phyloP scores from a whole-genome alignment of 2,329 filamentous ascomycete genomes.

The Fonsecaea pedrosoi region DNA sequence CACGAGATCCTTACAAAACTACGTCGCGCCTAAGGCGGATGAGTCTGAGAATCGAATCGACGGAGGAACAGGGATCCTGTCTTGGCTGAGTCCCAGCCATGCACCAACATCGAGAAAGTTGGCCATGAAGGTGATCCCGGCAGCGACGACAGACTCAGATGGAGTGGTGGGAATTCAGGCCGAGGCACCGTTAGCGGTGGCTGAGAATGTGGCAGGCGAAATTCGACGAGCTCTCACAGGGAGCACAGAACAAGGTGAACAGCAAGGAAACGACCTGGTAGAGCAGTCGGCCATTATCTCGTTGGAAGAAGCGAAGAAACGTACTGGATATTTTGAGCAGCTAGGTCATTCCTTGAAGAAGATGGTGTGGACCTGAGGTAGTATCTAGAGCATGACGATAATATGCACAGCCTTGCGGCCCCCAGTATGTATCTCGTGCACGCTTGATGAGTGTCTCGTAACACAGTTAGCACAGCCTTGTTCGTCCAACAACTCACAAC shows the following conservation, averaged over 20 bases:
- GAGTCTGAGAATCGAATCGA: constrained; percentile 33
- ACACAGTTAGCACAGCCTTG: background rate
- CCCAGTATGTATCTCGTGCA: background rate
- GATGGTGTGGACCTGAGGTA: constrained; percentile 75
- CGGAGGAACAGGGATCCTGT: constrained; percentile 51
- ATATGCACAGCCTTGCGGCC: background rate
- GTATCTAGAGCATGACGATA: background rate
- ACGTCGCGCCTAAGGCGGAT: constrained; percentile 55
- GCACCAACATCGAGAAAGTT: constrained; percentile 46
- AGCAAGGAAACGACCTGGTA: constrained; percentile 47
- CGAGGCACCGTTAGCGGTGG: constrained; percentile 52
- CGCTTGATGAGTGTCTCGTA: background rate
- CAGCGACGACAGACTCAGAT: constrained; percentile 23
- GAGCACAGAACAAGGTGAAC: constrained; percentile 33
- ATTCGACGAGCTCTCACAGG: constrained; percentile 71
- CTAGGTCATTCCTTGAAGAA: constrained; percentile 91
- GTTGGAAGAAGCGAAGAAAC: constrained; percentile 81
- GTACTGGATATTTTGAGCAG: constrained; percentile 84
- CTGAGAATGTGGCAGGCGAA: constrained; percentile 73
- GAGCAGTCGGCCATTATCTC: constrained; percentile 77
- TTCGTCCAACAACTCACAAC: background rate
- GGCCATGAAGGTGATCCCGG: constrained; percentile 53
- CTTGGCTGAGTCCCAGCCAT: constrained; percentile 46
- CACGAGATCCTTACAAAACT: constrained; percentile 73
- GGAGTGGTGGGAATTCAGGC: background rate